Percentiles rank a stretch among this genome's conserved stretches.
phyloP scores from a whole-genome alignment of 1,139 yeast species.

The Suhomyces guaymorum region DNA sequence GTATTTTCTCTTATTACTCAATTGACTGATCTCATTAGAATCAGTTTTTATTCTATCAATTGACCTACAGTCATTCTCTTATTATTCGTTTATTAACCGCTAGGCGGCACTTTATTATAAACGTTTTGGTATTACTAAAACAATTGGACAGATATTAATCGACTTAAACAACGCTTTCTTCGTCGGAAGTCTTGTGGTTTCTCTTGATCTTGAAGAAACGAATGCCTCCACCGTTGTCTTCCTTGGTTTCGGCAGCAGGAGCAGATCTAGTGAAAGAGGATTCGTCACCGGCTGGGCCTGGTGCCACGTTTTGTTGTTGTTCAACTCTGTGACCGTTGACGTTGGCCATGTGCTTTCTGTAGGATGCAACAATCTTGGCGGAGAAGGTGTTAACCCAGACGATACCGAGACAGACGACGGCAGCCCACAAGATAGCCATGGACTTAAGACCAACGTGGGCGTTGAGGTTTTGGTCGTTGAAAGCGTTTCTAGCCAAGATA shows the following conservation, averaged over 20 bases:
- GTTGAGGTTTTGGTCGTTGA: slow-evolving; percentile 42
- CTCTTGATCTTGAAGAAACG: slow-evolving; percentile 78
- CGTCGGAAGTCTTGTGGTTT: slow-evolving; percentile 58
- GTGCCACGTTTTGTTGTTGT: slow-evolving; percentile 14
- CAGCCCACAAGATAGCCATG: slow-evolving; percentile 71
- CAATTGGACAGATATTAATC: no score
- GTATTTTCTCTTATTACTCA: no score
- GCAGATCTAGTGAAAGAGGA: slow-evolving; percentile 48
- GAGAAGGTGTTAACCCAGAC: slow-evolving; percentile 59
- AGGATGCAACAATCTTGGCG: slow-evolving; percentile 49
- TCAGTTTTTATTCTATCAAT: no score
- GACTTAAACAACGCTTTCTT: slow-evolving; percentile 65
- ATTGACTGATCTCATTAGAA: no score
- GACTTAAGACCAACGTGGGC: slow-evolving; percentile 58
- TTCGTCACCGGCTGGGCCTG: slow-evolving; percentile 36
- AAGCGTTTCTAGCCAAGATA: slow-evolving; percentile 66
- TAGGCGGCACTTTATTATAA: no score
- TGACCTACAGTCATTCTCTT: no score
- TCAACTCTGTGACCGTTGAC: slow-evolving; percentile 27
- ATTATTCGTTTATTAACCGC: no score
- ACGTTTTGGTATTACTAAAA: not conserved
- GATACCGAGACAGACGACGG: slow-evolving; percentile 54
- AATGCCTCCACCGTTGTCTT: slow-evolving; percentile 58
- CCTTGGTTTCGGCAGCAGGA: slow-evolving; percentile 33
- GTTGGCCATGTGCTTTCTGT: slow-evolving; percentile 44